Conservation (phyloP, 306 rosid genomes). For the Vachellia pachyceras region DNA sequence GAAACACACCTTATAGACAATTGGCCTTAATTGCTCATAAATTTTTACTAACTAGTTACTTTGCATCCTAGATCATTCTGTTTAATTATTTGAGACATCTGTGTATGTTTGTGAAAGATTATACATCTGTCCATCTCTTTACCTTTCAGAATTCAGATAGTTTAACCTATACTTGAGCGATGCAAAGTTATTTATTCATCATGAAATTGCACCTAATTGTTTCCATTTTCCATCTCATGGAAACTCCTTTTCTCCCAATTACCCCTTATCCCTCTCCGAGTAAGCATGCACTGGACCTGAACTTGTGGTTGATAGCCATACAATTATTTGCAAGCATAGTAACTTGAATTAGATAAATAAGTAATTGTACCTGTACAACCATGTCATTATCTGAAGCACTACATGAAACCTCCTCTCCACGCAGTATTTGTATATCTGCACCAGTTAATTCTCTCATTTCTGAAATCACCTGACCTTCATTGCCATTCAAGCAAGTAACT, state of each 20-base stretch:
- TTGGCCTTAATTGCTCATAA: background rate
- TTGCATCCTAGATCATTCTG: slow-evolving; percentile 8
- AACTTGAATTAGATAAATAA: slow-evolving; percentile 30
- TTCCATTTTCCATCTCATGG: background rate
- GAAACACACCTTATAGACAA: background rate
- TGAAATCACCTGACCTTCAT: slow-evolving; percentile 54
- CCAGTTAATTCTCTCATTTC: slow-evolving; percentile 57
- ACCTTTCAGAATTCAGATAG: background rate
- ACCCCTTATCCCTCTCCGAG: background rate
- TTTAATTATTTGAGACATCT: slow-evolving; percentile 25
- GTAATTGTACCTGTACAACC: slow-evolving; percentile 56
- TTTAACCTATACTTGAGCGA: slow-evolving; percentile 14
- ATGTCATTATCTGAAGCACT: slow-evolving; percentile 45
- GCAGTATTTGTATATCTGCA: slow-evolving; percentile 53
- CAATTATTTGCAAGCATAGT: background rate
- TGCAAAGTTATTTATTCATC: slow-evolving; percentile 1
- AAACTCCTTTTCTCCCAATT: background rate
- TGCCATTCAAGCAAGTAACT: slow-evolving; percentile 46
- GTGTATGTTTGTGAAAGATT: slow-evolving; percentile 5
- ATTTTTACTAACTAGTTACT: background rate
- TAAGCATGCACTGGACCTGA: slow-evolving; percentile 8
- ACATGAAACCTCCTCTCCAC: slow-evolving; percentile 42
- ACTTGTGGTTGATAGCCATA: background rate
- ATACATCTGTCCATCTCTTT: slow-evolving; percentile 18
- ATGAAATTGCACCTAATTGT: background rate